Base-by-base conservation (phyloP, 768 basidiomycete genomes). In the Rhodotorula taiwanensis region DNA sequence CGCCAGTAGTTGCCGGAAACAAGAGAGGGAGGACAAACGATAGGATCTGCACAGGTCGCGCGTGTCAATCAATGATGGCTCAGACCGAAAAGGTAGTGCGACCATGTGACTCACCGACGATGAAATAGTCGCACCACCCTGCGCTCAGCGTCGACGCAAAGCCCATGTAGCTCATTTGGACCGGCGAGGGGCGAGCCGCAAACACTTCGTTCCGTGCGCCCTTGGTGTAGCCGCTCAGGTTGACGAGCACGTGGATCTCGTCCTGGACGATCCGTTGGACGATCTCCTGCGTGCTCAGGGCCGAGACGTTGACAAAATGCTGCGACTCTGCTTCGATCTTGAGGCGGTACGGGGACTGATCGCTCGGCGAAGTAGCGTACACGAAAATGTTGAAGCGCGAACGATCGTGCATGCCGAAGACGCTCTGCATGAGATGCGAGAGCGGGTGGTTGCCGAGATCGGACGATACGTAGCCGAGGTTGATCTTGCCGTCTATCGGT, bases 391-490 rank as follows among this genome's bases (percentile, higher is more conserved):
- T 76, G 71, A 81, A 80, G 3, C 68, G 72, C n/a, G 67, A 53
- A 27, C 58, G 70, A 69, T 80, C 74, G 66, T 82, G 80, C 64
- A 79, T 72, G 21, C 75, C 70, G 64, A 82, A 82, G 45, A 79
- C 80, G 21, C 78, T 79, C 66, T 80, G 80, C 79, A 81, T 82
- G 54, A 82, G 76, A 65, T 82, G 81, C 28, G 80, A 76, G 51
- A 82, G 72, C 18, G 81, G 81, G 58, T 82, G 81, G 62, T 82
- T 79, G 68, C 80, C 81, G 52, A 81, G 77, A 64, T 81, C 81
- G 41, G 78, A 77, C 0, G 80, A 80, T 47, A 82, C 75, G 70
- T 81, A 82, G 23, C 80, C 81, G 58, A 82, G 59, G 58, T 81
- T 80, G 56, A 82, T 64, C 64, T 74, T 76, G 39, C 77, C 77